These are phyloP conservation scores for Cunninghamia lanceolata DNA, from an alignment of 75 land plant species.

Conservation along the genomic window DNA sequence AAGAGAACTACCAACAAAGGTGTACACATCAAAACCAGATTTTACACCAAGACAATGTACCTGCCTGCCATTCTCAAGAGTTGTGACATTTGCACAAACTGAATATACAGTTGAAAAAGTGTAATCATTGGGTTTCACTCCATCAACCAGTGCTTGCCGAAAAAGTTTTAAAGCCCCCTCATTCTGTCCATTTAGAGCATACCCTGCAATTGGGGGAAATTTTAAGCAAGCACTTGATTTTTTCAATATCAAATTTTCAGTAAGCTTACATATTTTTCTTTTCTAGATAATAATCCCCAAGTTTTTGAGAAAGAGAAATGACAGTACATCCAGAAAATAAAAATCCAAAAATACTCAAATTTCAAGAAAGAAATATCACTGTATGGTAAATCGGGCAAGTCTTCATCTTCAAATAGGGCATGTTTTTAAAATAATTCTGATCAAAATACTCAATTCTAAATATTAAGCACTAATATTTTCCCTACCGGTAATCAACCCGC, in stretches of 20 bases:
- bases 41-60: slow-evolving; percentile 38
- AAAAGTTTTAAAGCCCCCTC: slow-evolving; percentile 50
- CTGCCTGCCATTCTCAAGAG: slow-evolving; percentile 50
- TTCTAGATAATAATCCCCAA: background rate
- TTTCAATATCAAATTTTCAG: background rate
- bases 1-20: slow-evolving; percentile 47
- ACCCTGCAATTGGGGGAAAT: slow-evolving; percentile 37
- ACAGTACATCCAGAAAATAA: background rate
- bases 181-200: slow-evolving; percentile 43
- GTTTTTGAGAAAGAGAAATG: background rate
- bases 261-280: too few species aligned
- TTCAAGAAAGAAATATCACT: background rate
- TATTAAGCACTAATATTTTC: background rate
- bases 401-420: background rate
- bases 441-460: background rate
- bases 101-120: slow-evolving; percentile 37
- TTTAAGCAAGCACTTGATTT: background rate
- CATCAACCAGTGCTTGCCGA: slow-evolving; percentile 17
- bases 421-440: background rate
- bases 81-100: slow-evolving; percentile 54
- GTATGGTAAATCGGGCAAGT: background rate
- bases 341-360: background rate
- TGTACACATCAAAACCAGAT: slow-evolving; percentile 38
- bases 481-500: slow-evolving; percentile 49
- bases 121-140: slow-evolving; percentile 26